Evolutionary conservation across 495 filamentous ascomycete genomes (phyloP).

Genomic region (Evernia prunastri): DNA sequence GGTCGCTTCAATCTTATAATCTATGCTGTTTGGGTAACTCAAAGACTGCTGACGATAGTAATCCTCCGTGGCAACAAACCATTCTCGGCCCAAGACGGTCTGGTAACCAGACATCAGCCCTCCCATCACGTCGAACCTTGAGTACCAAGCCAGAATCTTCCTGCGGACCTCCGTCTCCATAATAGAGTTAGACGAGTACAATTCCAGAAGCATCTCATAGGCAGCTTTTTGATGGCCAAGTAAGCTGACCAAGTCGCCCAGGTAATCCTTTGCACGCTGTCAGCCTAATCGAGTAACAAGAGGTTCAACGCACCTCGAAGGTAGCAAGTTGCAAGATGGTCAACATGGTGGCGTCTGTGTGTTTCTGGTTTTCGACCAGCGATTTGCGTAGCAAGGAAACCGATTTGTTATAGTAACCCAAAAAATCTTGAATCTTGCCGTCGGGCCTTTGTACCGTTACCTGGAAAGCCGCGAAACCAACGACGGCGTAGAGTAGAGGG

Average conservation of each 20-base stretch:
- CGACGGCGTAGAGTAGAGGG: constrained; percentile 78
- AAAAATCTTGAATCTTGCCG: constrained; percentile 70
- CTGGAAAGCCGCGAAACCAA: constrained; percentile 89
- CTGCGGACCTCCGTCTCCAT: constrained; percentile 61
- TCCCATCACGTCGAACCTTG: constrained; percentile 78
- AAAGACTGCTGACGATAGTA: constrained; percentile 54
- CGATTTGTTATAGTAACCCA: constrained; percentile 85
- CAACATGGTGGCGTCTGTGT: constrained; percentile 68
- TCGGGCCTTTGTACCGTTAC: constrained; percentile 60
- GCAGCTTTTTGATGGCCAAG: constrained; percentile 90
- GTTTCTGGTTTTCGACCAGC: constrained; percentile 59
- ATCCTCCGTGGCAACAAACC: constrained; percentile 63
- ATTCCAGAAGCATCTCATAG: constrained; percentile 65
- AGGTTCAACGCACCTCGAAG: constrained; percentile 64
- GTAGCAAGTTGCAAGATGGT: constrained; percentile 89
- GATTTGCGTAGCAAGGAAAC: constrained; percentile 68
- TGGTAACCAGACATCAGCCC: constrained; percentile 75
- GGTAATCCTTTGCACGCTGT: constrained; percentile 62
- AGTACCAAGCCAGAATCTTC: constrained; percentile 78
- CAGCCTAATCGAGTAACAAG: constrained; percentile 19
- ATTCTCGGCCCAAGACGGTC: constrained; percentile 67
- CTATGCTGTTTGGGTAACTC: constrained; percentile 55
- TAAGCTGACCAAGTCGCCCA: constrained; percentile 90
- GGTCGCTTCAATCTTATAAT: constrained; percentile 58
- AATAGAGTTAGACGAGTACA: constrained; percentile 72